Percentiles rank a stretch among this genome's conserved stretches.
Conservation (phyloP, 2,329 filamentous ascomycete species). For the Aureobasidium pullulans region DNA sequence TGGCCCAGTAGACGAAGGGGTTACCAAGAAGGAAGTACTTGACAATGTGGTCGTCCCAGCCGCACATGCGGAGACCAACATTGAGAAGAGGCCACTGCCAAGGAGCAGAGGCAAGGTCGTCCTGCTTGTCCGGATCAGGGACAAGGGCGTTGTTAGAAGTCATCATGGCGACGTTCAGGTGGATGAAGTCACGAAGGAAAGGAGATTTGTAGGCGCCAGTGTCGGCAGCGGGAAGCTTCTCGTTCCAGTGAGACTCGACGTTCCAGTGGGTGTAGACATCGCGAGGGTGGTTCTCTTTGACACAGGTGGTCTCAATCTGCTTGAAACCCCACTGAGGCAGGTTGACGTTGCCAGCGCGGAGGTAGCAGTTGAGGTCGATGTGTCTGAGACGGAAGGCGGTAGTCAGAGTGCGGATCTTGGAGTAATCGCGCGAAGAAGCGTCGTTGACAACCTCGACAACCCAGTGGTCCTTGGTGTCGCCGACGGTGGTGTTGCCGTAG, state of each 20-base stretch:
- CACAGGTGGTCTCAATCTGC: conserved; percentile 95
- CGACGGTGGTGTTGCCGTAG: conserved; percentile 91
- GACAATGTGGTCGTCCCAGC: conserved; percentile 90
- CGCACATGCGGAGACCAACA: conserved; percentile 95
- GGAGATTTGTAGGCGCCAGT: conserved; percentile 92
- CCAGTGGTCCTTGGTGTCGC: conserved; percentile 98
- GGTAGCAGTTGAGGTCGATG: conserved; percentile 76
- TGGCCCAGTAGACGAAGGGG: conserved; percentile 91
- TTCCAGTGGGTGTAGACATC: conserved; percentile 99
- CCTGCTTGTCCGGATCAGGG: conserved; percentile 96
- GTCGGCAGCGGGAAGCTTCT: conserved; percentile 81
- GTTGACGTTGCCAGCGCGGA: conserved; percentile 91
- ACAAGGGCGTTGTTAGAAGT: conserved; percentile 98
- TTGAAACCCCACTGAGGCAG: conserved; percentile 99
- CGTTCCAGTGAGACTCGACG: conserved; percentile 89
- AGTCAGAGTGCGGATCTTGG: conserved; percentile 80
- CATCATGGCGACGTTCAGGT: conserved; percentile 99
- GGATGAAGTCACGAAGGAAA: conserved; percentile 95
- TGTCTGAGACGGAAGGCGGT: conserved; percentile 88
- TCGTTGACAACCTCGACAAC: conserved; percentile 85
- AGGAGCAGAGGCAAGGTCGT: conserved; percentile 90
- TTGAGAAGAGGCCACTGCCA: conserved; percentile 98
- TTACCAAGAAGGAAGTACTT: conserved; percentile 99
- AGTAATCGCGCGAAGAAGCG: conserved; percentile 77
- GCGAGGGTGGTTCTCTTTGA: conserved; percentile 82